These are phyloP conservation scores for Penicillium canariense DNA, from an alignment of 495 filamentous ascomycete species.

Conservation along the genomic window DNA sequence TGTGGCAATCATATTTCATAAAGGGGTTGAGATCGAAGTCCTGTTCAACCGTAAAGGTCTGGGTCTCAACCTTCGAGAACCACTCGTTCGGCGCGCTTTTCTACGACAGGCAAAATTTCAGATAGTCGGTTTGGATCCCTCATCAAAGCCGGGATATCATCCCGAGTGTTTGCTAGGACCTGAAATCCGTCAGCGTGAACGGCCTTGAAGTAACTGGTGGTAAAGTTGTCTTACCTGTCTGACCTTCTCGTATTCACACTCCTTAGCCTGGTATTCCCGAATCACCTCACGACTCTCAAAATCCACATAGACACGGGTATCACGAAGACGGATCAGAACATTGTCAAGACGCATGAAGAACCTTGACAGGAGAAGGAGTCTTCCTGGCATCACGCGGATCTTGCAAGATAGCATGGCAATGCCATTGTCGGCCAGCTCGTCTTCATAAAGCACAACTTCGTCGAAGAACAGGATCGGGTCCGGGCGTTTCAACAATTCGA, in stretches of 20 bases:
- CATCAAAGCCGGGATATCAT: slow-evolving; percentile 74
- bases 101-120: slow-evolving; percentile 69
- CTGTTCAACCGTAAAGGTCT: neutral
- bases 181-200: slow-evolving; percentile 32
- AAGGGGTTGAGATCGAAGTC: neutral
- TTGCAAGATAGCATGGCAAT: slow-evolving; percentile 86
- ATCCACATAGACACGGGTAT: slow-evolving; percentile 90
- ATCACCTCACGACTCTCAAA: slow-evolving; percentile 79
- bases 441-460: slow-evolving; percentile 92
- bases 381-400: slow-evolving; percentile 83
- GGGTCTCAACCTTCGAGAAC: slow-evolving; percentile 17
- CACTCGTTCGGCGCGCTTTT: slow-evolving; percentile 50
- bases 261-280: slow-evolving; percentile 81
- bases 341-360: slow-evolving; percentile 93
- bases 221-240: slow-evolving; percentile 56
- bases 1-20: neutral
- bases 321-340: slow-evolving; percentile 79
- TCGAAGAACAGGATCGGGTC: slow-evolving; percentile 96
- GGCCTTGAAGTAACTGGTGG: neutral
- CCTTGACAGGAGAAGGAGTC: slow-evolving; percentile 79
- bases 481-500: slow-evolving; percentile 75
- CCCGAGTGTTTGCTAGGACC: slow-evolving; percentile 67
- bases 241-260: slow-evolving; percentile 74
- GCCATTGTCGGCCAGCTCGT: slow-evolving; percentile 96
- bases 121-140: slow-evolving; percentile 80